A percentile compares a stretch with the other conserved stretches of the same genome.
These are phyloP conservation scores for Tolypocladium tundrense DNA, from an alignment of 2,329 filamentous ascomycete species.

Conservation along the genomic window DNA sequence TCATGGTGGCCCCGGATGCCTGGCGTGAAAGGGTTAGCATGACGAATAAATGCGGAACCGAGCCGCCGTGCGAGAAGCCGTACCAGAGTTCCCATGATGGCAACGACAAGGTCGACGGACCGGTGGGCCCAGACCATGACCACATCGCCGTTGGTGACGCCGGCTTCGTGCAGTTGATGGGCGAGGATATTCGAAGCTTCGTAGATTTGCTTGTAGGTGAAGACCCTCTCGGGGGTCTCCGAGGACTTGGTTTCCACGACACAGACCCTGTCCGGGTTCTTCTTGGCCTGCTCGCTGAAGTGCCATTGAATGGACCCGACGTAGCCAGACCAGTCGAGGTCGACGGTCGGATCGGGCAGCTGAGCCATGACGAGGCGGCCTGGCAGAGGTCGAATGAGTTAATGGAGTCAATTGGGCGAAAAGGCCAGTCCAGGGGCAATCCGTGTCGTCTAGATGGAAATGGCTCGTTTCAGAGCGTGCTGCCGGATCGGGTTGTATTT, in stretches of 20 bases:
- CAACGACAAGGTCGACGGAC: slow-evolving; percentile 52
- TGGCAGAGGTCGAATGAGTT: neutral
- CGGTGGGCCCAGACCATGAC: slow-evolving; percentile 89
- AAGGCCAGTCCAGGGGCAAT: no score
- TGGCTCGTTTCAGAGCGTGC: neutral
- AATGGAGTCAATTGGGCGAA: neutral
- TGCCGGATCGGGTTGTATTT: neutral
- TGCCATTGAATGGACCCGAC: slow-evolving; percentile 57
- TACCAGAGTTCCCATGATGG: slow-evolving; percentile 63
- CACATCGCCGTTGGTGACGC: slow-evolving; percentile 70
- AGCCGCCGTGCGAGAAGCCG: neutral
- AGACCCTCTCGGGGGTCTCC: slow-evolving; percentile 48
- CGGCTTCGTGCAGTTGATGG: slow-evolving; percentile 65
- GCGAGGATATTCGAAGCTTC: slow-evolving; percentile 74
- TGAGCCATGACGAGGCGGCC: slow-evolving; percentile 1
- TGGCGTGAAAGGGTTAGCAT: slow-evolving; percentile 8
- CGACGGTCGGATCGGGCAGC: slow-evolving; percentile 54
- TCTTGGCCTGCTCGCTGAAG: slow-evolving; percentile 55
- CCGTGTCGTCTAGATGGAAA: neutral
- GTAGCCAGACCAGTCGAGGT: slow-evolving; percentile 59
- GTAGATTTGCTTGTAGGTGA: slow-evolving; percentile 79
- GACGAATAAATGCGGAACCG: neutral
- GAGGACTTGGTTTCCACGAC: slow-evolving; percentile 38
- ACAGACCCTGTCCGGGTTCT: slow-evolving; percentile 50
- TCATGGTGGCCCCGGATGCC: slow-evolving; percentile 50